Evolutionary conservation across 768 basidiomycete genomes (phyloP).

Genomic region (Tulasnella sp.): DNA sequence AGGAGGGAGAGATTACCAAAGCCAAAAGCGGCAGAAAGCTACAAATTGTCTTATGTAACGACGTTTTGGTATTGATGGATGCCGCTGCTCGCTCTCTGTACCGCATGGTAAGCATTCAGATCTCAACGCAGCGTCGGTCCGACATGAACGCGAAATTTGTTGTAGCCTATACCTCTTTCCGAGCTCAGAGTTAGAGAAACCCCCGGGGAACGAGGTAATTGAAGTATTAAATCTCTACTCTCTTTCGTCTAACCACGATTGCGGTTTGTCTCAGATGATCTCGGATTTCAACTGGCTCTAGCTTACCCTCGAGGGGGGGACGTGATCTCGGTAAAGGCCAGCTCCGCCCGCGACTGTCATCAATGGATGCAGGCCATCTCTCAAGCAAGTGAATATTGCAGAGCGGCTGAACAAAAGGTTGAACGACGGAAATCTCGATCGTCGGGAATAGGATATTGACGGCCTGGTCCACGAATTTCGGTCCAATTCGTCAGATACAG

Average conservation of each 20-base stretch:
- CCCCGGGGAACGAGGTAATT: neutral
- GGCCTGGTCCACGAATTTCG: neutral
- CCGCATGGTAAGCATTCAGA: constrained; percentile 51
- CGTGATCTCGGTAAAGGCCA: constrained; percentile 46
- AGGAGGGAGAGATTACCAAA: constrained; percentile 68
- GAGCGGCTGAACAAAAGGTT: constrained; percentile 15
- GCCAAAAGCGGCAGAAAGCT: constrained; percentile 75
- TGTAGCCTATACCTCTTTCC: constrained; percentile 22
- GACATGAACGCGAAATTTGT: neutral
- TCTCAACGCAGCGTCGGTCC: neutral
- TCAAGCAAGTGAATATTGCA: constrained; percentile 24
- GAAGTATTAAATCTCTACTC: neutral
- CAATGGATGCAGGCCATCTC: constrained; percentile 38
- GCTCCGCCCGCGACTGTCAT: constrained; percentile 48
- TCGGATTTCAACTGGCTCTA: constrained; percentile 52
- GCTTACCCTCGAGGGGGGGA: constrained; percentile 68
- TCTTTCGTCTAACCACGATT: neutral
- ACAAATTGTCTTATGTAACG: constrained; percentile 72
- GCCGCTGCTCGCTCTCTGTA: constrained; percentile 58
- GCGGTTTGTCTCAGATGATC: constrained; percentile 40
- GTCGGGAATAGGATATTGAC: neutral
- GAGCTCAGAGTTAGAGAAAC: constrained; percentile 17
- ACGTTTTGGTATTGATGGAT: constrained; percentile 79
- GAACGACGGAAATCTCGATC: neutral
- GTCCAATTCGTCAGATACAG: no score